Evolutionary conservation across 2,329 filamentous ascomycete species (phyloP), one percentile per base, ranked within the genome.

Genomic region (Ophiobolus disseminans): DNA sequence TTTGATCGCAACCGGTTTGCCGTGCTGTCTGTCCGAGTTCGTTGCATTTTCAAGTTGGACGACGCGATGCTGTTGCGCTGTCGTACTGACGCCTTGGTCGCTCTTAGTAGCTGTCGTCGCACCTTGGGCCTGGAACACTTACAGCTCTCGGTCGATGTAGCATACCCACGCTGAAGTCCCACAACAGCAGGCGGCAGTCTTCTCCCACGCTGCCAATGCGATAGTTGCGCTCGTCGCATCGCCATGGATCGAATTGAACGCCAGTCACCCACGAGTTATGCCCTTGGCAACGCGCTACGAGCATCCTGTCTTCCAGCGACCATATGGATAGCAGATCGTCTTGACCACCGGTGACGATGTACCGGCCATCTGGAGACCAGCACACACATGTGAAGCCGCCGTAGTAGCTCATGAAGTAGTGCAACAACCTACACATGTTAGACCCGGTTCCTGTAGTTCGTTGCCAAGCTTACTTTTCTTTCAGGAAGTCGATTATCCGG

Each of bases 91-190:
- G 78, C 76, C 79, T 82, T 22, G 8, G 3, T 20, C 11, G 11
- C 23, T 19, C 44, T 13, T 36, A 46, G 30, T 17, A 43, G 23
- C 23, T 23, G 13, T 22, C 20, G 11, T 19, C 16, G 40, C 13
- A 6, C 40, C 5, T 17, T 28, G 14, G 22, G 16, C 10, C 34
- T 16, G 31, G 37, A 45, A 50, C 32, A 82, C 88, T 67, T 77
- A 91, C 89, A 60, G 85, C 87, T 75, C 93, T 93, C 16, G 94
- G 93, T 51, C 92, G 84, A 73, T 95, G 90, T 63, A 99, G 80
- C 93, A 97, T 97, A 62, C 91, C 91, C 32, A 96, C 91, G 58
- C 88, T 96, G 71, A 99, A 99, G 76, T 99, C 94, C 94, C 94
- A 99, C 10, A 99, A 78, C 50, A 96, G 84, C 14, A 99, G 78